Base-by-base conservation (phyloP, 805 yeast genomes). In the Huiozyma sinensis region DNA sequence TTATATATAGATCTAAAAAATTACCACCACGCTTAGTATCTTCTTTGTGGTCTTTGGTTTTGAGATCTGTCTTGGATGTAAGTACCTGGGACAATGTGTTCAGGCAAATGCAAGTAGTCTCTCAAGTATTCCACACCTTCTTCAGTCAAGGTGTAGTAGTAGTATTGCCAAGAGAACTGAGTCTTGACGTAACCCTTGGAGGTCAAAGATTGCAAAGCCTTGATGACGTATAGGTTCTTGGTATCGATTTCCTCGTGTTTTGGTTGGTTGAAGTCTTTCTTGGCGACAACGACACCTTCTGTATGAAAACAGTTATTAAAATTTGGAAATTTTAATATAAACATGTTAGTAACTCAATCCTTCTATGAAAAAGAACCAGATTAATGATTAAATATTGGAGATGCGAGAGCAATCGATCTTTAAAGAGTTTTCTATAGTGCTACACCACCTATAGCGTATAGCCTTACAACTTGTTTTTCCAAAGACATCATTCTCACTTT, bases 271-370 rank as follows among this genome's bases (percentile, higher is more conserved):
- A 79, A 90, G 78, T 92, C 96, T 83, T 92, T 92, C 84, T 89
- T 86, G 71, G 99, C 98, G 67, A 92, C 97, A 71, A 87, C 86
- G 71, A 90, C 98, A 78, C 99, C 99, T 82, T 92, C 97, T 85
- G 67, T 66, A 36, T 44, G 10, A 29, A 43, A 42, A 54, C 32
- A 37, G 43, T 42, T 12, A 24, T 17, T 44, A 27, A 36, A 29
- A 29, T 29, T 24, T 11, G 8, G 27, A 39, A 36, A 31, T 12
- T 33, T 40, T 12, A 33, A 28, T 27, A 17, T 13, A 17, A 36
- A 41, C 12, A 38, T 40, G 49, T 46, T 46, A 46, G 49, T 45
- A 45, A 45, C 24, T 17, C 4, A 17, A 17, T 17, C 24, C 24
- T 17, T 17, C 24, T 4, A 17, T 17, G 24, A 17, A 17, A 17